These are phyloP conservation scores for Eimeria zaria DNA, from an alignment of 169 alveolate genomes.

Conservation along the genomic window DNA sequence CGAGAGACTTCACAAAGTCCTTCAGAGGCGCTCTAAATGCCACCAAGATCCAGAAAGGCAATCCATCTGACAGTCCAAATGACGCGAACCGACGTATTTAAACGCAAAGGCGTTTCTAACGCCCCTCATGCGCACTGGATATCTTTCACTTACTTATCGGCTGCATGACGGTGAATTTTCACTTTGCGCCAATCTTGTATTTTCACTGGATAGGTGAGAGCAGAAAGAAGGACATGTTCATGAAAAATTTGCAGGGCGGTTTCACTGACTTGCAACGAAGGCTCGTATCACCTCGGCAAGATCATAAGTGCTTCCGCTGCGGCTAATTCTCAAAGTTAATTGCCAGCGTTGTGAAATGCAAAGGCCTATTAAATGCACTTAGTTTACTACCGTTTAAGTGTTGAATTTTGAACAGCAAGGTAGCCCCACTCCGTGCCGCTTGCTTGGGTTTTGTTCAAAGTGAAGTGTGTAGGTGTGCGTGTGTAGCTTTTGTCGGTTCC, in stretches of 20 bases:
- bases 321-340: neutral
- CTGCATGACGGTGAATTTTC: neutral
- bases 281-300: neutral
- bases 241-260: neutral
- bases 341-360: neutral
- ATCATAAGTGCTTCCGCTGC: neutral
- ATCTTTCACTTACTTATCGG: neutral
- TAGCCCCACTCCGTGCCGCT: neutral
- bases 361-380: neutral
- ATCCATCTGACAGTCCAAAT: no score
- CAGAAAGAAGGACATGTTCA: neutral
- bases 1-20: no score
- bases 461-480: neutral
- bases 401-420: neutral
- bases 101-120: no score
- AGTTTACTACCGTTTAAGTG: neutral
- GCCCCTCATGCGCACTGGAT: neutral
- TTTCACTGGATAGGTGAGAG: neutral
- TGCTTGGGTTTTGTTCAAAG: neutral
- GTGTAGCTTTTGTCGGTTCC: neutral
- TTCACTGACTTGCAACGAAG: neutral
- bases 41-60: neutral
- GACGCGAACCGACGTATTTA: no score
- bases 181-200: neutral
- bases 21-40: no score